These are phyloP conservation scores for Russula compacta DNA, from an alignment of 768 basidiomycete species.

Conservation along the genomic window DNA sequence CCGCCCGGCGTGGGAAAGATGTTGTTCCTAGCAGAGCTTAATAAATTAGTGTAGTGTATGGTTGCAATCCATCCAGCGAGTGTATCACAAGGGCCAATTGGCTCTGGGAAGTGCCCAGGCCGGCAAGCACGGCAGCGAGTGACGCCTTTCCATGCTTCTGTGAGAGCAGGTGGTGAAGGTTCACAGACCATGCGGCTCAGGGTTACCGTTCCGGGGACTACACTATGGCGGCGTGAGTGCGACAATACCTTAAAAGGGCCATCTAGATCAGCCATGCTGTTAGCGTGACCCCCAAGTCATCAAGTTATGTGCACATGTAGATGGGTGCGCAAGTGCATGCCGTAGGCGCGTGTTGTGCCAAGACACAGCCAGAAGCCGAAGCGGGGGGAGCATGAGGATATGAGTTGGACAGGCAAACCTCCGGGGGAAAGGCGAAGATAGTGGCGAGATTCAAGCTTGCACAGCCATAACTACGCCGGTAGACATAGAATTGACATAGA, in stretches of 20 bases:
- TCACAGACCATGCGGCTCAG: slow-evolving; percentile 3
- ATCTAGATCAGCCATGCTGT: background rate
- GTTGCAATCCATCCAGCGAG: background rate
- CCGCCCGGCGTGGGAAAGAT: slow-evolving; percentile 10
- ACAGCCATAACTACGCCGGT: background rate
- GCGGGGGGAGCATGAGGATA: background rate
- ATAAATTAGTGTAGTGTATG: background rate
- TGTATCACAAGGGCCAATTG: background rate
- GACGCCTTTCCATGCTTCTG: background rate
- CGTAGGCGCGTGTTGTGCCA: slow-evolving; percentile 3
- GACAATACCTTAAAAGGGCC: background rate
- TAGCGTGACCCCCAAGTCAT: background rate
- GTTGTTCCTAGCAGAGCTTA: background rate
- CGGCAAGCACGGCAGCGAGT: background rate
- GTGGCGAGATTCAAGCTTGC: background rate
- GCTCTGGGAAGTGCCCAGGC: background rate
- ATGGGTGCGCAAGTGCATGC: slow-evolving; percentile 2
- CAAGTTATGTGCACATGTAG: slow-evolving; percentile 5
- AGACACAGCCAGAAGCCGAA: background rate
- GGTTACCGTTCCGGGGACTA: slow-evolving; percentile 5
- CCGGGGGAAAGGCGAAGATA: background rate
- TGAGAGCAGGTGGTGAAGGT: background rate
- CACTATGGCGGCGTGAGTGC: background rate
- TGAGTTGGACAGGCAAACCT: background rate
- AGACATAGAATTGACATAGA: too few relatives aligned